A percentile compares a stretch with the other conserved stretches of the same genome.
These are phyloP conservation scores for Halophytophthora polymorphica DNA, from an alignment of 352 stramenopile species.

Conservation along the genomic window DNA sequence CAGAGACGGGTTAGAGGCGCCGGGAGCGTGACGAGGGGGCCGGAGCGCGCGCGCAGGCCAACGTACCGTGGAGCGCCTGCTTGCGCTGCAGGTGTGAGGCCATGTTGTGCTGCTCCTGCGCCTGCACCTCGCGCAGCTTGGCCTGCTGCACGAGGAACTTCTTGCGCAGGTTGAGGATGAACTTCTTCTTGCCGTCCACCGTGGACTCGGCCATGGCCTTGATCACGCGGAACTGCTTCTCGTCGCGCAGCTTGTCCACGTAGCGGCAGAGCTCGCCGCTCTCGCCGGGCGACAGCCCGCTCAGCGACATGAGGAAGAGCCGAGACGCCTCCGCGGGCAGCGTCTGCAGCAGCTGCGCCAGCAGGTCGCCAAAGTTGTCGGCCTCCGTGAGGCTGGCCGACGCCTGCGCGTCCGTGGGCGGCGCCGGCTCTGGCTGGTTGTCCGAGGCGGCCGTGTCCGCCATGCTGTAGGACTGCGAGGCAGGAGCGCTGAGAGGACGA, in stretches of 20 bases:
- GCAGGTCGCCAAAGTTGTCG: conserved; percentile 68
- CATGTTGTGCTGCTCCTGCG: conserved; percentile 57
- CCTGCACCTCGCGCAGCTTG: conserved; percentile 48
- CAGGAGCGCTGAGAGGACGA: not conserved
- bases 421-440: conserved; percentile 32
- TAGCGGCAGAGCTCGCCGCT: conserved; percentile 77
- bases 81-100: conserved; percentile 70
- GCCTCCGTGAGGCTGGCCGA: not conserved
- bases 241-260: conserved; percentile 61
- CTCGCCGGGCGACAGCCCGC: conserved; percentile 64
- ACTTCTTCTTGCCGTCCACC: conserved; percentile 78
- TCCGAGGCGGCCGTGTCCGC: conserved; percentile 24
- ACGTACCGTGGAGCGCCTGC: conserved; percentile 60
- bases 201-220: conserved; percentile 79
- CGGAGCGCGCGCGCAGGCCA: not conserved
- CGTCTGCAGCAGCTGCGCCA: conserved; percentile 70
- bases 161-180: conserved; percentile 59
- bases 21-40: not conserved
- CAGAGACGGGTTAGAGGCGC: conserved; percentile 6
- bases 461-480: conserved; percentile 8
- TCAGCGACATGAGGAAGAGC: conserved; percentile 76
- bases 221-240: conserved; percentile 87
- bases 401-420: conserved; percentile 19
- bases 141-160: conserved; percentile 69
- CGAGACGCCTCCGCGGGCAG: conserved; percentile 66